These are phyloP conservation scores for Plasmodium sp. DNA, from an alignment of 169 alveolate genomes.

Conservation along the genomic window DNA sequence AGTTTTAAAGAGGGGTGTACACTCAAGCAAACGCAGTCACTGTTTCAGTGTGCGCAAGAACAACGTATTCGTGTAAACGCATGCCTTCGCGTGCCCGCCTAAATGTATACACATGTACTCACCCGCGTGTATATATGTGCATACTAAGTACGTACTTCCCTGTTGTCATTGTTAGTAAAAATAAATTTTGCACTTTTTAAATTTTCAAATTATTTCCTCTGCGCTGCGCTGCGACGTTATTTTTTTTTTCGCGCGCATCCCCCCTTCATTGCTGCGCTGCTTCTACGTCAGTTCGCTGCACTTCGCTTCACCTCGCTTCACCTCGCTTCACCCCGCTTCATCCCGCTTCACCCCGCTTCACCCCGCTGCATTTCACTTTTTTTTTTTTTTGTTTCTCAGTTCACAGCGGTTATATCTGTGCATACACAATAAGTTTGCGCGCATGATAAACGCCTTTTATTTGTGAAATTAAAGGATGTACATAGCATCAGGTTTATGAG, in stretches of 20 bases:
- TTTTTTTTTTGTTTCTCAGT: conserved; percentile 35
- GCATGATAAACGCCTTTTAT: conserved; percentile 22
- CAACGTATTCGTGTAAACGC: neutral
- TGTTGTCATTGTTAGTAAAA: conserved; percentile 36
- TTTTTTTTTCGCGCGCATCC: conserved; percentile 15
- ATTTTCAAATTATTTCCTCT: conserved; percentile 11
- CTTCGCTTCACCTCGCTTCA: neutral
- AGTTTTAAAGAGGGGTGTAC: neutral
- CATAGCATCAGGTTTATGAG: conserved; percentile 58
- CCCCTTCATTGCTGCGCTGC: neutral
- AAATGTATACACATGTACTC: conserved; percentile 5
- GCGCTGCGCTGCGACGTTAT: neutral
- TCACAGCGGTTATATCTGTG: conserved; percentile 9
- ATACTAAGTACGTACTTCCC: neutral
- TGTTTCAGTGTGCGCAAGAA: neutral
- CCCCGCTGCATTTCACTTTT: neutral
- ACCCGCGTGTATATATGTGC: conserved; percentile 7
- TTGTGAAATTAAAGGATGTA: conserved; percentile 10
- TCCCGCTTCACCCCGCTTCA: neutral
- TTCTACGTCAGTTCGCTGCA: neutral
- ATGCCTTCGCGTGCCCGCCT: neutral
- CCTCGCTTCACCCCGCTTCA: neutral
- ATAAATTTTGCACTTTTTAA: conserved; percentile 43
- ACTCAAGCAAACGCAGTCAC: neutral
- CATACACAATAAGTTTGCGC: conserved; percentile 4